phyloP scores from a whole-genome alignment of 2,329 filamentous ascomycete species.

The Aspergillus fumigatus region DNA sequence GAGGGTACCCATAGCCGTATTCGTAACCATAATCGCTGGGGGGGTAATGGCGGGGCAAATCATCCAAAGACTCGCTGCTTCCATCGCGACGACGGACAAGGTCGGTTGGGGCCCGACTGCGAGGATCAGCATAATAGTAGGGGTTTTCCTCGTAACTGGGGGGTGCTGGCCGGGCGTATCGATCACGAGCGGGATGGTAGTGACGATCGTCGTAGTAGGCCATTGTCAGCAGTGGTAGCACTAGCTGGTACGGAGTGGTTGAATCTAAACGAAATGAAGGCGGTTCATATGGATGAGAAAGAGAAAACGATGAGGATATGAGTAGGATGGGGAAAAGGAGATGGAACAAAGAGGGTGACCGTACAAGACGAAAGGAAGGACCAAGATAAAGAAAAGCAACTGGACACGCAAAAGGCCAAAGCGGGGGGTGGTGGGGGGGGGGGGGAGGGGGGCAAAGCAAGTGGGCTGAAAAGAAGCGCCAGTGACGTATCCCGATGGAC shows the following conservation, averaged over 20 bases:
- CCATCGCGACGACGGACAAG: constrained; percentile 50
- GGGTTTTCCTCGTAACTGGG: constrained; percentile 24
- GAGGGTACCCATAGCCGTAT: constrained; percentile 29
- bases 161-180: constrained; percentile 21
- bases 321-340: neutral
- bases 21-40: constrained; percentile 52
- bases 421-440: too few relatives aligned
- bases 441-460: neutral
- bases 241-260: neutral
- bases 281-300: neutral
- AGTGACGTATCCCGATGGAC: neutral
- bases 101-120: constrained; percentile 10
- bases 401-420: neutral
- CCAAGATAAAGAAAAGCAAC: neutral
- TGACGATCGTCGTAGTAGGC: constrained; percentile 35
- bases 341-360: constrained; percentile 6
- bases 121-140: constrained; percentile 22
- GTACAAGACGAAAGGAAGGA: constrained; percentile 3
- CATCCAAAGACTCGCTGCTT: constrained; percentile 71
- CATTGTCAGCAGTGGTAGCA: constrained; percentile 20
- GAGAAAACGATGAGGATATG: neutral
- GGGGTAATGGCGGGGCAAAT: constrained; percentile 79
- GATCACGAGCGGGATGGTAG: constrained; percentile 27
- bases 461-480: neutral
- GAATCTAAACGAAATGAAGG: neutral